Percentiles rank a stretch among this genome's conserved stretches.
These are phyloP conservation scores for Termitomyces sp. DNA, from an alignment of 768 basidiomycete species.

Conservation along the genomic window DNA sequence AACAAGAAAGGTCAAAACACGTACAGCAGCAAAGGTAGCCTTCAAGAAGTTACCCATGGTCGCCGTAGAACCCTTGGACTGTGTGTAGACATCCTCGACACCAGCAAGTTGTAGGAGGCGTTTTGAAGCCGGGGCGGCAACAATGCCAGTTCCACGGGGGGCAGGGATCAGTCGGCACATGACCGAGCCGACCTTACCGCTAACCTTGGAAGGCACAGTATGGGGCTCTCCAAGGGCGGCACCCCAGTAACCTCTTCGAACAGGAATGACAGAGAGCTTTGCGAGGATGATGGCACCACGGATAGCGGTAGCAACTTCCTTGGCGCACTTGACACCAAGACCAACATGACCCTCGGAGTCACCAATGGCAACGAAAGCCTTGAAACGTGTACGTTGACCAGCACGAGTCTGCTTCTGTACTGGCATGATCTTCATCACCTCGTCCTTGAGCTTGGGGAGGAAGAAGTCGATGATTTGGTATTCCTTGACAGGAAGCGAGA, in stretches of 20 bases:
- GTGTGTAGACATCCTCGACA: slow-evolving; percentile 96
- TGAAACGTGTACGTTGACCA: slow-evolving; percentile 99
- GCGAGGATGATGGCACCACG: slow-evolving; percentile 99
- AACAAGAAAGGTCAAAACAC: slow-evolving; percentile 18
- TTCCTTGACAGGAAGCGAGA: slow-evolving; percentile 99
- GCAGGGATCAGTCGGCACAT: slow-evolving; percentile 99
- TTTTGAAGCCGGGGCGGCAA: slow-evolving; percentile 97
- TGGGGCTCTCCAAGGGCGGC: slow-evolving; percentile 98
- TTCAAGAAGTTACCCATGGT: slow-evolving; percentile 99
- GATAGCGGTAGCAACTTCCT: slow-evolving; percentile 99
- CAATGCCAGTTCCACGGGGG: slow-evolving; percentile 98
- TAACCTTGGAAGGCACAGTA: slow-evolving; percentile 98
- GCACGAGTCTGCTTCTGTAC: slow-evolving; percentile 99
- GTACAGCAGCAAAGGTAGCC: slow-evolving; percentile 87
- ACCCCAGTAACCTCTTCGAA: slow-evolving; percentile 99
- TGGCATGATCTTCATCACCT: slow-evolving; percentile 99
- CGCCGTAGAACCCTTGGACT: slow-evolving; percentile 96
- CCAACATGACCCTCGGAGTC: slow-evolving; percentile 99
- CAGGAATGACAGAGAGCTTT: slow-evolving; percentile 96
- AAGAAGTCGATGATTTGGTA: slow-evolving; percentile 99
- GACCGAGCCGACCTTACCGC: slow-evolving; percentile 98
- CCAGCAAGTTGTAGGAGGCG: slow-evolving; percentile 96
- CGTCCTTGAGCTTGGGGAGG: slow-evolving; percentile 98
- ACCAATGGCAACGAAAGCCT: slow-evolving; percentile 99
- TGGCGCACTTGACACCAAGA: slow-evolving; percentile 99